Evolutionary conservation across 73 alveolate genomes (phyloP).

Genomic region (Symbiodinium natans): DNA sequence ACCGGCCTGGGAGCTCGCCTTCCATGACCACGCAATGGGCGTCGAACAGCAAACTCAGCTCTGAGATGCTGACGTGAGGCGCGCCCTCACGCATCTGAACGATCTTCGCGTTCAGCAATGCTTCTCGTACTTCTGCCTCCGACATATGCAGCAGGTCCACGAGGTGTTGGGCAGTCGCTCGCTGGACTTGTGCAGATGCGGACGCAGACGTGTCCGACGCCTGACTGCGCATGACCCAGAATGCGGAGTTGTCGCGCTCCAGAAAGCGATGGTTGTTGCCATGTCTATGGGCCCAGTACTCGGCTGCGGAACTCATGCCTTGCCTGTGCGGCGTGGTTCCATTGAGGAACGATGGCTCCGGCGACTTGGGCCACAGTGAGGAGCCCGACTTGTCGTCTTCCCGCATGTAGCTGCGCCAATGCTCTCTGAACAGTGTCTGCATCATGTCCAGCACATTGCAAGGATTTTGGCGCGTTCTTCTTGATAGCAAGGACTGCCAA

Average conservation of each 20-base stretch:
- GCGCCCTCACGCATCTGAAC: not conserved
- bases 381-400: not conserved
- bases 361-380: not conserved
- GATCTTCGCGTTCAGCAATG: not conserved
- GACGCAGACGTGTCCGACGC: not conserved
- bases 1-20: not conserved
- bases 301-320: constrained; percentile 12
- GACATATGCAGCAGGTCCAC: not conserved
- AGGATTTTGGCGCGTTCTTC: not conserved
- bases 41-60: not conserved
- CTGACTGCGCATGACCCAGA: constrained; percentile 42
- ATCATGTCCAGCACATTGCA: not conserved
- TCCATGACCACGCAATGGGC: constrained; percentile 3
- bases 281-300: not conserved
- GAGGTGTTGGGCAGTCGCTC: not conserved
- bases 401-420: not conserved
- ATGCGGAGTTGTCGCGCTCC: not conserved
- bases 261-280: not conserved
- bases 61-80: not conserved
- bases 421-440: not conserved
- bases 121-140: not conserved
- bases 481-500: constrained; percentile 15
- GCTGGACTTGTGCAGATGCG: not conserved
- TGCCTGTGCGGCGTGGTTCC: constrained; percentile 8
- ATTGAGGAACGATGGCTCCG: not conserved